Evolutionary conservation across 768 basidiomycete genomes (phyloP), one percentile per base, ranked within the genome.

Genomic region (Suillus subaureus): DNA sequence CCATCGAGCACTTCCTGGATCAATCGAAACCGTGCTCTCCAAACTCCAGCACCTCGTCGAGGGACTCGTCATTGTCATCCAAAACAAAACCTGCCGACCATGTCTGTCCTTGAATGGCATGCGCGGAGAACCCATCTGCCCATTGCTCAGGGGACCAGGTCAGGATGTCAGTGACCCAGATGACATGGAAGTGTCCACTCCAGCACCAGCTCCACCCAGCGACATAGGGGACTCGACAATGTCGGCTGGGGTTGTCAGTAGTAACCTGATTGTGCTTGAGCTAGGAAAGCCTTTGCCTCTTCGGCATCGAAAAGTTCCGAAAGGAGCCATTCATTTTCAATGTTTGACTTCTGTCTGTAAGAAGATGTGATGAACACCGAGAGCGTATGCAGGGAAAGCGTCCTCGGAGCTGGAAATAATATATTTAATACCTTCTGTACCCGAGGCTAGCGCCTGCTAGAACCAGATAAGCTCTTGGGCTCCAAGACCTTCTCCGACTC

Each of bases 401-500:
- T 98, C 97, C 18, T 94, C 93, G 77, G 98, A 99, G 66, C 90
- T 90, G 64, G 86, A 89, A 70, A 99, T 99, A 64, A 99, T 99
- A 64, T 98, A 93, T 78, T 89, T 97, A 78, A 99, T 96, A 26
- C 94, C n/a, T n/a, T 99, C 97, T 2, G 93, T 87, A 21, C 94
- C 96, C 62, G 90, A 84, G 5, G 90, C 96, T 62, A 99, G 83
- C 1, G 89, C 71, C 87, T 91, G 68, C 77, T 80, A 11, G 92
- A 88, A 37, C 93, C 94, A 47, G 88, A 87, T 55, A 97, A 88
- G 70, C 84, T 94, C 83, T 97, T 99, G 81, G 99, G 87, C 78
- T 99, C 97, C 13, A 96, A 97, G 4, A 97, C 94, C 67, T 91
- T 90, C 81, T 99, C 97, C 3, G 96, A 96, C 78, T 99, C 97